Conservation (phyloP, 805 yeast species). For the Yarrowia bubula region DNA sequence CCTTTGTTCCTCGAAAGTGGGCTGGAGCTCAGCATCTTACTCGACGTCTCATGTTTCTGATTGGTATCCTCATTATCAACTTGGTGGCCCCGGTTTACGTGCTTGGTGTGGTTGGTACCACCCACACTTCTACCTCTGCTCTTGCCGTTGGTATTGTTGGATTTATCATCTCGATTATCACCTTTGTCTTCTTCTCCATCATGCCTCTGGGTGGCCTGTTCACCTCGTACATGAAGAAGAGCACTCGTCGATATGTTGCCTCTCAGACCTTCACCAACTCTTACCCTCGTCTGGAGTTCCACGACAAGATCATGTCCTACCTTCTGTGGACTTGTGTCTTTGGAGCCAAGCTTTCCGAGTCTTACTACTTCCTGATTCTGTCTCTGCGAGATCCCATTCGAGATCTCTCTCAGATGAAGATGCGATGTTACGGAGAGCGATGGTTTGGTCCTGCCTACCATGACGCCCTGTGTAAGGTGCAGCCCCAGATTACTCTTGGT, state of each 20-base stretch:
- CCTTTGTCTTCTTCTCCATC: slow-evolving; percentile 79
- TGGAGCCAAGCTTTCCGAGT: slow-evolving; percentile 83
- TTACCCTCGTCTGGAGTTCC: slow-evolving; percentile 73
- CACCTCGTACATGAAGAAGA: slow-evolving; percentile 85
- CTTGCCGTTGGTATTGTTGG: slow-evolving; percentile 71
- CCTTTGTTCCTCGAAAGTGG: slow-evolving; percentile 96
- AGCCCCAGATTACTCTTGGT: slow-evolving; percentile 85
- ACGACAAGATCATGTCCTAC: slow-evolving; percentile 96
- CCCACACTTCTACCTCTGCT: slow-evolving; percentile 44
- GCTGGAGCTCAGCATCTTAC: slow-evolving; percentile 97
- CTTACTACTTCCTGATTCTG: slow-evolving; percentile 85
- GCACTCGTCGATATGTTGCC: slow-evolving; percentile 83
- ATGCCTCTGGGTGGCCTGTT: slow-evolving; percentile 98
- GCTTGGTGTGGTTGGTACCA: slow-evolving; percentile 44
- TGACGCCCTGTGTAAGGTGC: slow-evolving; percentile 70
- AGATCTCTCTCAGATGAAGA: slow-evolving; percentile 73
- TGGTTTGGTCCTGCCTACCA: slow-evolving; percentile 60
- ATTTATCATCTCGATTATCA: slow-evolving; percentile 82
- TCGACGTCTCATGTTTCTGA: slow-evolving; percentile 77
- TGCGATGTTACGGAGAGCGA: slow-evolving; percentile 95
- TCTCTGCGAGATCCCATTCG: slow-evolving; percentile 94
- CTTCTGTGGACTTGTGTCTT: slow-evolving; percentile 87
- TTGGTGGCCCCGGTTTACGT: slow-evolving; percentile 54
- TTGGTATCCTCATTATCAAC: slow-evolving; percentile 53
- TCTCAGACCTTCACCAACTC: slow-evolving; percentile 96